These are phyloP conservation scores for Picea glauca DNA, from an alignment of 75 land plant genomes.

Conservation along the genomic window DNA sequence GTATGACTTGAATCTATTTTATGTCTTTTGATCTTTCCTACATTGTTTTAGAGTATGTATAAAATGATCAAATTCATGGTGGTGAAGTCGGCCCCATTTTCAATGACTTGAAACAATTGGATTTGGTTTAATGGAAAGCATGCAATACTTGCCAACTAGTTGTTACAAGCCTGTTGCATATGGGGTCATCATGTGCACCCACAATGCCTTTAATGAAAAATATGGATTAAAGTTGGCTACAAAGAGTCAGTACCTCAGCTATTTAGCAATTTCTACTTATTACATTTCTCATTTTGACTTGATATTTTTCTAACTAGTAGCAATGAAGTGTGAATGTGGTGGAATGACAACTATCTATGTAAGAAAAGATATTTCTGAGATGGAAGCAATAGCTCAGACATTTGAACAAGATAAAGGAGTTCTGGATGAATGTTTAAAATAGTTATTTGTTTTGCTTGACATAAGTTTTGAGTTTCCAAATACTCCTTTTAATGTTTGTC, in stretches of 20 bases:
- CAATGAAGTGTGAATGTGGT: constrained; percentile 52
- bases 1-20: constrained; percentile 25
- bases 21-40: neutral
- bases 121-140: neutral
- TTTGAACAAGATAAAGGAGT: constrained; percentile 61
- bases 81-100: neutral
- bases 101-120: neutral
- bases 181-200: neutral
- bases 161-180: neutral
- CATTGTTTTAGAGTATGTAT: neutral
- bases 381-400: constrained; percentile 56
- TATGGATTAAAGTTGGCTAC: neutral
- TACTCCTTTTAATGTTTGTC: too few species aligned
- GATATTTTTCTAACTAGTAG: constrained; percentile 20
- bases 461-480: too few species aligned
- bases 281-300: too few species aligned
- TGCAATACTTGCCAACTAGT: neutral
- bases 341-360: constrained; percentile 22
- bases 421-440: constrained; percentile 23
- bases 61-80: neutral
- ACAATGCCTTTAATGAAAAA: neutral
- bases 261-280: too few species aligned
- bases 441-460: neutral
- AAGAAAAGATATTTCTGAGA: constrained; percentile 50
- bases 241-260: neutral